phyloP scores from a whole-genome alignment of 2,329 filamentous ascomycete species.

The Microthyrium microscopicum region DNA sequence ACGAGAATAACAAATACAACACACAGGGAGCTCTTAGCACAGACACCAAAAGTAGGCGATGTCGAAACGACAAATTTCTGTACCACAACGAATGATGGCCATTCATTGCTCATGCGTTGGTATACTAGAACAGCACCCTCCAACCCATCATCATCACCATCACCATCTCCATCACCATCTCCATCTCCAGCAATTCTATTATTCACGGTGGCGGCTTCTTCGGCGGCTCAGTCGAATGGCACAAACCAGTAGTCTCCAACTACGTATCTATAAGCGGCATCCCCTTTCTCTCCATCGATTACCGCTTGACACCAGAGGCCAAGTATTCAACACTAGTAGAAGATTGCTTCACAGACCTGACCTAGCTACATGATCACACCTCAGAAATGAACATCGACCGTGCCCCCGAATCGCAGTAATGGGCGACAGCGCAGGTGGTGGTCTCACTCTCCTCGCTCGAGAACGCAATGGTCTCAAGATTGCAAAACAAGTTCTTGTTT shows the following conservation, averaged over 20 bases:
- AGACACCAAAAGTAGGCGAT: too few species aligned
- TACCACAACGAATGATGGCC: too few species aligned
- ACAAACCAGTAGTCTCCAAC: constrained; percentile 12
- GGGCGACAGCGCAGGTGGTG: constrained; percentile 29
- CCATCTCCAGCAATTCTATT: too few species aligned
- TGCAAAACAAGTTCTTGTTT: constrained; percentile 27
- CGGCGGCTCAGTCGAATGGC: constrained; percentile 15
- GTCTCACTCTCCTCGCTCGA: constrained; percentile 23
- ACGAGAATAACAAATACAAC: too few species aligned
- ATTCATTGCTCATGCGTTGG: too few species aligned
- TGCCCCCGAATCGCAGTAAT: constrained; percentile 22
- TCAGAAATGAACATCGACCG: constrained; percentile 25
- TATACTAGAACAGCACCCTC: too few species aligned
- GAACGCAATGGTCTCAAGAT: constrained; percentile 17
- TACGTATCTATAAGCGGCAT: constrained; percentile 16
- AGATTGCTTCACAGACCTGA: constrained; percentile 25
- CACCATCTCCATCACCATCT: too few species aligned
- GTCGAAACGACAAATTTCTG: too few species aligned
- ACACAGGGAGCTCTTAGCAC: too few species aligned
- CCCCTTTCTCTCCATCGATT: constrained; percentile 24
- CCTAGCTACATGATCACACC: constrained; percentile 23
- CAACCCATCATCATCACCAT: too few species aligned
- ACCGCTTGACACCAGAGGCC: constrained; percentile 28
- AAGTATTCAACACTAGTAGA: constrained; percentile 20
- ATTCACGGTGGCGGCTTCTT: constrained; percentile 29